Conservation (phyloP, 192 early-diverging fungal species). For the Kappamyces sp. region DNA sequence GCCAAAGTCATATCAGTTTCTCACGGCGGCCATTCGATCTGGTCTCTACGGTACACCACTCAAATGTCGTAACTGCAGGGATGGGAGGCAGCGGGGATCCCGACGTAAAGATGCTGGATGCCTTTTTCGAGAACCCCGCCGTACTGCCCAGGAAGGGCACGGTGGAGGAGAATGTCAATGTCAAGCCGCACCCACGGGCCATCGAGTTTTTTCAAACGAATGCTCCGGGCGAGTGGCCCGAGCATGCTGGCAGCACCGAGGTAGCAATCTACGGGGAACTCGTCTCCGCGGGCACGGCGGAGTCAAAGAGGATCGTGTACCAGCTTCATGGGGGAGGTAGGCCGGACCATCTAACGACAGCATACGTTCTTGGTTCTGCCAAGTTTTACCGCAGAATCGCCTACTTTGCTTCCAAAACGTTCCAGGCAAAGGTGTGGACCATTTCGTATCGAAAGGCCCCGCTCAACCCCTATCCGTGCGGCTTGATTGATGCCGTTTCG, state of each 20-base stretch:
- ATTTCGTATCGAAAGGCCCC: conserved; percentile 18
- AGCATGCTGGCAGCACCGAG: background rate
- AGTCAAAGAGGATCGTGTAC: background rate
- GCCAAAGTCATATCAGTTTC: too few relatives aligned
- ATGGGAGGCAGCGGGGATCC: too few relatives aligned
- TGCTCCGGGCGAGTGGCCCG: conserved; percentile 10
- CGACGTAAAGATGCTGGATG: too few relatives aligned
- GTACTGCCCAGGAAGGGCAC: too few relatives aligned
- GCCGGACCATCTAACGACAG: conserved; percentile 2
- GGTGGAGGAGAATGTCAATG: too few relatives aligned
- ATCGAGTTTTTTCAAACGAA: conserved; percentile 5
- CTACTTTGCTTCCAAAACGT: background rate
- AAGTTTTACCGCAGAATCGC: background rate
- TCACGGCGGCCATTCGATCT: too few relatives aligned
- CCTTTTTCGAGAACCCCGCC: too few relatives aligned
- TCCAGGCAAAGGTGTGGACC: background rate
- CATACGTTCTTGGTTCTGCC: background rate
- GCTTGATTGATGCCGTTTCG: conserved; percentile 17
- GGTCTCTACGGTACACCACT: too few relatives aligned
- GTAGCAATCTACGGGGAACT: conserved; percentile 10
- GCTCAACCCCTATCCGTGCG: conserved; percentile 13
- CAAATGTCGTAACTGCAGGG: too few relatives aligned
- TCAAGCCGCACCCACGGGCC: too few relatives aligned
- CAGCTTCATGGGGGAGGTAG: background rate
- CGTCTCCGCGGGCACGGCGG: background rate